Conservation (phyloP, 768 basidiomycete genomes). For the Leccinum rimulosum region DNA sequence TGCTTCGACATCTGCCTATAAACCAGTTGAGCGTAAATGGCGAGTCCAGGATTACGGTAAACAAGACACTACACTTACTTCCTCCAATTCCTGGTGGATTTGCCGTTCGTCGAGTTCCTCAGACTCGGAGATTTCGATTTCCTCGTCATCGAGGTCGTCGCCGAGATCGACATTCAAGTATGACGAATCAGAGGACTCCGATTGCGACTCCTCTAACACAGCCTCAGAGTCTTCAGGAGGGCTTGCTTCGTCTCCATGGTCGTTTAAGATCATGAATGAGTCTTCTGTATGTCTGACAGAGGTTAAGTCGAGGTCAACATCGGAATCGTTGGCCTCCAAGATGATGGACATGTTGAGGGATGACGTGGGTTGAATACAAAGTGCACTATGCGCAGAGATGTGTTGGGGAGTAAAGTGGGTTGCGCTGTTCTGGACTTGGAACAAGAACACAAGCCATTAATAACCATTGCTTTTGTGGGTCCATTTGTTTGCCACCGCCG, state of each 20-base stretch:
- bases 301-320: conserved; percentile 7
- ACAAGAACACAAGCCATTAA: neutral
- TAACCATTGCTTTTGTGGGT: neutral
- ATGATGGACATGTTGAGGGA: conserved; percentile 15
- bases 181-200: conserved; percentile 20
- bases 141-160: conserved; percentile 14
- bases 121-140: conserved; percentile 18
- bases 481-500: neutral
- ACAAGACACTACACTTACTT: conserved; percentile 3
- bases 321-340: conserved; percentile 13
- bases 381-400: too few species aligned
- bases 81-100: conserved; percentile 11
- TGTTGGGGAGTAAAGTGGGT: neutral
- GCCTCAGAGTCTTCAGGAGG: conserved; percentile 2
- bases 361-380: neutral
- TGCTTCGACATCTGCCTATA: conserved; percentile 19
- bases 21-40: neutral
- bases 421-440: neutral
- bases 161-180: conserved; percentile 18
- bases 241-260: conserved; percentile 1
- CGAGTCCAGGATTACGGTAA: neutral
- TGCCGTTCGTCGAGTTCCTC: conserved; percentile 14
- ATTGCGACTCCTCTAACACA: conserved; percentile 11
- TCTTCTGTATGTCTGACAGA: conserved; percentile 9
- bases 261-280: conserved; percentile 7